Evolutionary conservation across 306 rosid genomes (phyloP), one percentile per base, ranked within the genome.

Genomic region (Rubus parviflorus): DNA sequence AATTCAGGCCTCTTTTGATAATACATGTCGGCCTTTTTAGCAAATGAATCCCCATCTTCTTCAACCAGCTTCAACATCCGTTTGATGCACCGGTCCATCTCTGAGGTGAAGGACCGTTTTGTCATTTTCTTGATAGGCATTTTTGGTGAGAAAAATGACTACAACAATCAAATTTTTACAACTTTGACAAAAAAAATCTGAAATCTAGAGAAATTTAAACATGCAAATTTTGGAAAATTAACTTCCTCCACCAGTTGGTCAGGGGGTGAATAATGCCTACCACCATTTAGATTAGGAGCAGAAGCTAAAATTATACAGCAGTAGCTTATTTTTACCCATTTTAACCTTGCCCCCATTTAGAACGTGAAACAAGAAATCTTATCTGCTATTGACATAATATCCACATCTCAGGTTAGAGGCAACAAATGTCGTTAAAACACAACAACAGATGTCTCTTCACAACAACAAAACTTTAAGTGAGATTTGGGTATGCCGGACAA

Each of bases 11-110:
- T 86, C 86, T 88, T 95, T 81, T 92, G 92, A 81, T 95, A 92
- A 87, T 95, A 95, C 99, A 95, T 95, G 79, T 96, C 98, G 68
- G 92, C 99, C 76, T 84, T 96, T 81, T 87, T 96, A 35, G 99
- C 99, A 73, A 92, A 91, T 51, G 99, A 90, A 85, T 96, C 99
- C 58, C 91, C 99, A 83, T 95, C 97, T 73, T 91, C 91, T 83
- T 95, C 99, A 38, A 95, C 85, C 82, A 95, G 84, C 96, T 87
- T 92, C 94, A 95, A 74, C 97, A 96, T 96, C 51, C 87, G 92
- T 73, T 96, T 96, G 84, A 92, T 82, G 68, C 84, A 83, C 72
- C 78, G 84, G 81, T 95, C 99, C 97, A 95, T 95, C 81, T 91
- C 99, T 96, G 97, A 22, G 56, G 19, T 58, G 49, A 86, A 83